phyloP scores from a whole-genome alignment of 2,329 filamentous ascomycete species.

The Neonectria hederae region DNA sequence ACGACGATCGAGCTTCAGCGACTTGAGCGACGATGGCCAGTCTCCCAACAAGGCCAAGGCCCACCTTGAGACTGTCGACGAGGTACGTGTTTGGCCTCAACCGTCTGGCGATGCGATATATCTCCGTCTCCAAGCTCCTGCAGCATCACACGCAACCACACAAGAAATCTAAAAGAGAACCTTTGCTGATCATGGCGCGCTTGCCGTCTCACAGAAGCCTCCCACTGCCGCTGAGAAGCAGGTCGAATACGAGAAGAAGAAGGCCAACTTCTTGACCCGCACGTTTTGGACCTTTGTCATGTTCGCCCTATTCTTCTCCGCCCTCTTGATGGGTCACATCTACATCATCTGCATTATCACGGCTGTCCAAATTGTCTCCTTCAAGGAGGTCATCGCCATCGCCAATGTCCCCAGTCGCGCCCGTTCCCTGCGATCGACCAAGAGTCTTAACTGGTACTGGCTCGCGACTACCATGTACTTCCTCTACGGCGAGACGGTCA shows the following conservation, averaged over 20 bases:
- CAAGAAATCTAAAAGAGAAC: not conserved
- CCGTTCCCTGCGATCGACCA: slow-evolving; percentile 90
- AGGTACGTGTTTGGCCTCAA: slow-evolving; percentile 42
- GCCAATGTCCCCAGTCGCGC: slow-evolving; percentile 93
- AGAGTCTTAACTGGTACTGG: slow-evolving; percentile 99
- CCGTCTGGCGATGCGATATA: not conserved
- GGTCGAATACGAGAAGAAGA: slow-evolving; percentile 95
- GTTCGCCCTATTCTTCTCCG: slow-evolving; percentile 91
- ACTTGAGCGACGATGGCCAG: slow-evolving; percentile 66
- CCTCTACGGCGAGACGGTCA: slow-evolving; percentile 96
- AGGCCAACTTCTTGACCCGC: slow-evolving; percentile 94
- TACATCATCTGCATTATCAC: slow-evolving; percentile 96
- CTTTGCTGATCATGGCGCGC: slow-evolving; percentile 29
- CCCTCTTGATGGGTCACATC: slow-evolving; percentile 95
- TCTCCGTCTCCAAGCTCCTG: not conserved
- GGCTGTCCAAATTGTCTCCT: slow-evolving; percentile 93
- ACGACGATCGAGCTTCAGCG: slow-evolving; percentile 76
- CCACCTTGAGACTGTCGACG: slow-evolving; percentile 47
- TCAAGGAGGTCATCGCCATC: slow-evolving; percentile 99
- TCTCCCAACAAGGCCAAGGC: slow-evolving; percentile 46
- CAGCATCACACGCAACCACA: not conserved
- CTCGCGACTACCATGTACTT: slow-evolving; percentile 99
- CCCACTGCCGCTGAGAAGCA: slow-evolving; percentile 53
- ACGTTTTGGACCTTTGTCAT: slow-evolving; percentile 99
- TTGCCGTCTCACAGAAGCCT: slow-evolving; percentile 51